Conservation (phyloP, 495 filamentous ascomycete species). For the Baudoinia panamericana region DNA sequence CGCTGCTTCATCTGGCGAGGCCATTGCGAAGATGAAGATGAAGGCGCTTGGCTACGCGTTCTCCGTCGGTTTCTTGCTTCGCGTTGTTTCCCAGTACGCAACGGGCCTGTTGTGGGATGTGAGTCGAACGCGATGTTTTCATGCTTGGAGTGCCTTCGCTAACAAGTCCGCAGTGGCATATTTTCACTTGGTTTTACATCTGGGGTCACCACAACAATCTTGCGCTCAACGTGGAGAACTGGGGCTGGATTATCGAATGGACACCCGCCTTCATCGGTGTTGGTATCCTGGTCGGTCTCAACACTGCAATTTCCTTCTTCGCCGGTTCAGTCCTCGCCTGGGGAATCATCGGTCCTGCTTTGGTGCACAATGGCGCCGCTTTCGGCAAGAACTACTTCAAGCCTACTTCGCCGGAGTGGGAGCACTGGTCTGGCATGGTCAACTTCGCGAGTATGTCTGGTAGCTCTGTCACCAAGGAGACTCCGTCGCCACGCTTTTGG, state of each 20-base stretch:
- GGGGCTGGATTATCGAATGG: constrained; percentile 53
- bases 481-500: constrained; percentile 51
- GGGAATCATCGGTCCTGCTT: constrained; percentile 50
- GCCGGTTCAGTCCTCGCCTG: constrained; percentile 46
- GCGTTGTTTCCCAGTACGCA: constrained; percentile 48
- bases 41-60: constrained; percentile 44
- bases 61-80: constrained; percentile 35
- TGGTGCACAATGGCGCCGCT: constrained; percentile 45
- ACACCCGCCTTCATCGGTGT: constrained; percentile 56
- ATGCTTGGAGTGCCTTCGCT: too few relatives aligned
- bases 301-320: constrained; percentile 51
- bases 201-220: constrained; percentile 21
- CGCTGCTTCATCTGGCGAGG: constrained; percentile 37
- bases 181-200: constrained; percentile 34
- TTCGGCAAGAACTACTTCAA: constrained; percentile 24
- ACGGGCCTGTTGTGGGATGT: constrained; percentile 51
- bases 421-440: constrained; percentile 39
- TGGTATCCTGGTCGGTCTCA: constrained; percentile 53
- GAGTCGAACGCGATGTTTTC: too few relatives aligned
- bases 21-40: constrained; percentile 46
- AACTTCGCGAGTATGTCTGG: constrained; percentile 27
- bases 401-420: constrained; percentile 26
- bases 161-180: too few relatives aligned
- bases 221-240: constrained; percentile 48
- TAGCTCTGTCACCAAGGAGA: constrained; percentile 28